Evolutionary conservation across 2,329 filamentous ascomycete species (phyloP).

Genomic region (Scedosporium minutisporum): DNA sequence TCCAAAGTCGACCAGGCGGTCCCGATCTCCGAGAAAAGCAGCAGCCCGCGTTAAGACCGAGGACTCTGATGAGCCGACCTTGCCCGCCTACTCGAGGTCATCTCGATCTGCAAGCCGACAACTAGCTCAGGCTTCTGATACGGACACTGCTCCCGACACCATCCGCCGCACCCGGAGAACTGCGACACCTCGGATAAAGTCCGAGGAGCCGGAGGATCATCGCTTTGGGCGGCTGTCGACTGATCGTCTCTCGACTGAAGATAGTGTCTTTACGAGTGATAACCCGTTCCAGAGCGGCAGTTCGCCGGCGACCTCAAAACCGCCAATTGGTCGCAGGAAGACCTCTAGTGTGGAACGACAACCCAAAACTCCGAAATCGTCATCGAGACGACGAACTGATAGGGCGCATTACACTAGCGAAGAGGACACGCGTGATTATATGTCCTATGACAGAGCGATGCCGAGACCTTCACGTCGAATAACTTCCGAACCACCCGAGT

Average conservation of each 20-base stretch:
- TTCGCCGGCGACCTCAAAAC: conserved; percentile 44
- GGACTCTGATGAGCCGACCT: conserved; percentile 32
- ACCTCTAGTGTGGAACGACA: conserved; percentile 30
- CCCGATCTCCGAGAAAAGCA: conserved; percentile 45
- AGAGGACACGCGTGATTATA: not conserved
- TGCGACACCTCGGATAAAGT: conserved; percentile 42
- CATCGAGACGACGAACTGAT: conserved; percentile 35
- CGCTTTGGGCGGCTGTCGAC: conserved; percentile 11
- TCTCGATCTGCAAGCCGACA: conserved; percentile 46
- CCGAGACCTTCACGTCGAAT: not conserved
- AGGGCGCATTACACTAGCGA: not conserved
- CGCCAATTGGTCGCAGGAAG: conserved; percentile 37
- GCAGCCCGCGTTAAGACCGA: conserved; percentile 43
- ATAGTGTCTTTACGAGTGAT: conserved; percentile 65
- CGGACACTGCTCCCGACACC: conserved; percentile 26
- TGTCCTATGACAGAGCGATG: not conserved
- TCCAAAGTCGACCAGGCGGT: conserved; percentile 37
- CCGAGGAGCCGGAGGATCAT: conserved; percentile 42
- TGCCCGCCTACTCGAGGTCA: conserved; percentile 34
- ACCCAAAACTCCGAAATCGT: conserved; percentile 29
- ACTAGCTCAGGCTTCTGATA: conserved; percentile 40
- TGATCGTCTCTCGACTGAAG: conserved; percentile 5
- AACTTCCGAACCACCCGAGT: conserved; percentile 12
- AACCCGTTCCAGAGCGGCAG: conserved; percentile 90
- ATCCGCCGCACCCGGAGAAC: conserved; percentile 41